phyloP scores from a whole-genome alignment of 257 asterid genomes.

The Solanum habrochaites region DNA sequence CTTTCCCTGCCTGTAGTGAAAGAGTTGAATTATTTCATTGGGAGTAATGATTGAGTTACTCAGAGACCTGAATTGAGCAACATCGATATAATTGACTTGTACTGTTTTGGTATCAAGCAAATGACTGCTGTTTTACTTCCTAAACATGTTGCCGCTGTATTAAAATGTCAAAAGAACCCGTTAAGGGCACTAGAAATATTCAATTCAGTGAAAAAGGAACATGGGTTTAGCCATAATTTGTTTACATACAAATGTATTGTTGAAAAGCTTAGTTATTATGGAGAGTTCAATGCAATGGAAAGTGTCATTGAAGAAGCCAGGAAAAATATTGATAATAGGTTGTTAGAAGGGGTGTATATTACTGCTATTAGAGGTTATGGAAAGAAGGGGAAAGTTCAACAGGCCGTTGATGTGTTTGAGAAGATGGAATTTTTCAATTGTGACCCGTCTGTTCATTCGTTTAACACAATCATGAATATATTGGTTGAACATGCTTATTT shows the following conservation, averaged over 20 bases:
- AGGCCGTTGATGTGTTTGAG: constrained; percentile 75
- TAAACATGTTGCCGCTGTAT: constrained; percentile 74
- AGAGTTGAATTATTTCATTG: not conserved
- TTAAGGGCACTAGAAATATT: constrained; percentile 83
- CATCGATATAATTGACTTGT: not conserved
- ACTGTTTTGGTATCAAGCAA: constrained; percentile 3
- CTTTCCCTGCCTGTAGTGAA: not conserved
- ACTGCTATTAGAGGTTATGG: constrained; percentile 71
- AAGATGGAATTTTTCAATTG: constrained; percentile 86
- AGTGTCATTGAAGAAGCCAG: constrained; percentile 51
- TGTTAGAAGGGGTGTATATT: constrained; percentile 72
- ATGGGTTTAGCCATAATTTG: constrained; percentile 58
- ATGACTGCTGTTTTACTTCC: constrained; percentile 68
- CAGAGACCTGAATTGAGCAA: not conserved
- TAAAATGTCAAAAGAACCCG: constrained; percentile 63
- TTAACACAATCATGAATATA: constrained; percentile 76
- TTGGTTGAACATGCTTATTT: constrained; percentile 70
- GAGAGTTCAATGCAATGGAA: constrained; percentile 80
- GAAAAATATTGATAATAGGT: constrained; percentile 28
- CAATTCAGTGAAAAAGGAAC: constrained; percentile 58
- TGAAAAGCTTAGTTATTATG: constrained; percentile 67
- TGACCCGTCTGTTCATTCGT: constrained; percentile 50
- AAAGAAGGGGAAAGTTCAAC: constrained; percentile 54
- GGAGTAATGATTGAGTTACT: not conserved
- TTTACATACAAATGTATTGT: constrained; percentile 62